Conservation (phyloP, 1,284 basidiomycete genomes). For the Malassezia caprae region DNA sequence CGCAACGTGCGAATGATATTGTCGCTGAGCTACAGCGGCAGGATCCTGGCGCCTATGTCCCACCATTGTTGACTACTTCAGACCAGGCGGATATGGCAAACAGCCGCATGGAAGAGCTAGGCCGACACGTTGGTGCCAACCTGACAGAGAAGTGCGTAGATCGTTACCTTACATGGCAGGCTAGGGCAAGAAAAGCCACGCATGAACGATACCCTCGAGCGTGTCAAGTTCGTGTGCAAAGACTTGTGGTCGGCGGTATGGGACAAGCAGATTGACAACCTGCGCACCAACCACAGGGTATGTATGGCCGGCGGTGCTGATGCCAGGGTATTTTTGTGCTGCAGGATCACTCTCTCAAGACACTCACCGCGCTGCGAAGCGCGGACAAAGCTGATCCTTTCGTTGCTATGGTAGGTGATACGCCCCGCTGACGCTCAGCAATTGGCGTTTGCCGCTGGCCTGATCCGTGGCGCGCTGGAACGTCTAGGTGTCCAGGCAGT, state of each 20-base stretch:
- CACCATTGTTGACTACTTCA: slow-evolving; percentile 3
- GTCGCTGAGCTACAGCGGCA: slow-evolving; percentile 8
- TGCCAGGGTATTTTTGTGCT: slow-evolving; percentile 79
- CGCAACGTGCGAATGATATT: slow-evolving; percentile 11
- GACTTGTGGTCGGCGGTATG: slow-evolving; percentile 78
- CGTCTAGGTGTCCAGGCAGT: slow-evolving; percentile 15
- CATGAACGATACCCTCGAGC: slow-evolving; percentile 73
- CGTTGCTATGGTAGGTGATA: background rate
- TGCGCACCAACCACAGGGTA: slow-evolving; percentile 84
- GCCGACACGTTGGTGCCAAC: slow-evolving; percentile 73
- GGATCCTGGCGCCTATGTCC: slow-evolving; percentile 10
- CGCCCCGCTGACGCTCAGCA: slow-evolving; percentile 8
- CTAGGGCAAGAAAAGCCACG: slow-evolving; percentile 64
- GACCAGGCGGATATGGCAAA: slow-evolving; percentile 52
- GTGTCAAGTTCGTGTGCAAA: slow-evolving; percentile 90
- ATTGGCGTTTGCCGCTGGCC: slow-evolving; percentile 15
- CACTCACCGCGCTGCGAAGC: slow-evolving; percentile 57
- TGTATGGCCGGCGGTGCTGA: slow-evolving; percentile 16
- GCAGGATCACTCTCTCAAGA: slow-evolving; percentile 80
- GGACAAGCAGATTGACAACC: slow-evolving; percentile 89
- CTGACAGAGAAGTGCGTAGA: slow-evolving; percentile 65
- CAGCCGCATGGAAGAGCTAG: slow-evolving; percentile 67
- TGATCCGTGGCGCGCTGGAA: slow-evolving; percentile 18
- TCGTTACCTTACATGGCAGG: slow-evolving; percentile 49
- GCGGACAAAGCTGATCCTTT: background rate